Evolutionary conservation across 441 rosid genomes (phyloP), one percentile per base, ranked within the genome.

Genomic region (Daphne laureola): DNA sequence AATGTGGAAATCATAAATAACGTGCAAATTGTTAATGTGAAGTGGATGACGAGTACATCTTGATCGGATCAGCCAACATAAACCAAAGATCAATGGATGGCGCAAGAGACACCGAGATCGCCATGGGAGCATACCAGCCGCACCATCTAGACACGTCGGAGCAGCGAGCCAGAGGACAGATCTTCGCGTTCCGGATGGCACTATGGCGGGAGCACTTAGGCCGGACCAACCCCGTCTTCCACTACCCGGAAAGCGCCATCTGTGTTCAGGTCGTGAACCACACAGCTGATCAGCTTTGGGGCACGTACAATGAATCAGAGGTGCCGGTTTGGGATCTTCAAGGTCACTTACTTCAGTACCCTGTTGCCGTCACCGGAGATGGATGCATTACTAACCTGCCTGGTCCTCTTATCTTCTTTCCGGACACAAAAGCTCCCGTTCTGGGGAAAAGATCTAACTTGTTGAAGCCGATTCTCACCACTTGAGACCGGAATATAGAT

Each of bases 31-130:
- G 38, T 42, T 76, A 21, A 21, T 21, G 25, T 21, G 71, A 80
- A 93, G 99, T 93, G 76, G 99, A 93, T 47, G 98, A 93, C 27
- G 99, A 93, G 59, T 93, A 93, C 71, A 87, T 90, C 3, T 87
- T 90, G 18, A 45, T 93, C 17, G 99, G 97, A 48, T 93, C 99
- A 18, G 99, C 99, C 66, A 93, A 93, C 81, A 87, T 92, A 69
- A 92, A 92, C 78, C 97, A 92, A 79, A 79, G 99, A 69, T 93
- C 99, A 11, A 93, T 93, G 99, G 99, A 90, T 41, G 99, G 97
- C 44, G 88, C 97, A 15, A 83, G 97, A 63, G 99, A 93, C 80
- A 83, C 96, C 3, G 99, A 93, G 73, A 93, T 93, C 51, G 99
- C 99, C 51, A 90, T 93, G 90, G 99, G 99, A 61, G 97, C 77